Conservation (phyloP, 352 stramenopile genomes). For the Phytophthora brassicae region DNA sequence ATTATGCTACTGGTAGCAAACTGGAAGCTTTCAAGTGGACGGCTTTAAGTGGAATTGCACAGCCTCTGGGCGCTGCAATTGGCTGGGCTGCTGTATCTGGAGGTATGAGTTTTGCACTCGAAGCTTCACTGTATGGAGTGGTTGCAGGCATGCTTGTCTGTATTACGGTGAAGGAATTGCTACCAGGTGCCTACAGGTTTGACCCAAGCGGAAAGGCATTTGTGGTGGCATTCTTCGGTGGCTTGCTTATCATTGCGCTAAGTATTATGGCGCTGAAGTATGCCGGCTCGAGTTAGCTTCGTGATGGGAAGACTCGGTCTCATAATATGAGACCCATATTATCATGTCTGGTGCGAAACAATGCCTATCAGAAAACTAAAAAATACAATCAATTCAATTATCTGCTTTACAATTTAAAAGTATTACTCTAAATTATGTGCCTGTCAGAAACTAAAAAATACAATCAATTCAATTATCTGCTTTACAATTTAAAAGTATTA, state of each 20-base stretch:
- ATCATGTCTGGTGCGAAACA: too few relatives aligned
- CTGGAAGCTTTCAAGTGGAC: constrained; percentile 93
- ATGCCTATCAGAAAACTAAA: too few relatives aligned
- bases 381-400: too few relatives aligned
- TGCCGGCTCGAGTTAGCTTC: constrained; percentile 52
- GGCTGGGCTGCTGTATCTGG: constrained; percentile 53
- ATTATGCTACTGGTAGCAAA: constrained; percentile 94
- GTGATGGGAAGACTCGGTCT: too few relatives aligned
- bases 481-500: too few relatives aligned
- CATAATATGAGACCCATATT: too few relatives aligned
- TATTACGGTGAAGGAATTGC: constrained; percentile 90
- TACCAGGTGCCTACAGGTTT: constrained; percentile 74
- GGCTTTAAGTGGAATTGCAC: constrained; percentile 84
- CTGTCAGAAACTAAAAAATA: too few relatives aligned
- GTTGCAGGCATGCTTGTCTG: constrained; percentile 93
- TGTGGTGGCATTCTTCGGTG: constrained; percentile 82
- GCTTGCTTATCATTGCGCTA: constrained; percentile 88
- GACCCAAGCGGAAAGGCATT: constrained; percentile 87
- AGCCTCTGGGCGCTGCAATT: constrained; percentile 89
- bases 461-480: too few relatives aligned
- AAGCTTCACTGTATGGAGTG: constrained; percentile 67
- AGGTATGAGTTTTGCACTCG: constrained; percentile 49
- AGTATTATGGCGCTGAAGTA: constrained; percentile 88
- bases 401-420: too few relatives aligned
- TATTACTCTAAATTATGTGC: too few relatives aligned